Percentiles rank a stretch among this genome's conserved stretches.
phyloP scores from a whole-genome alignment of 2,329 filamentous ascomycete species.

The Coniochaeta prunicola region DNA sequence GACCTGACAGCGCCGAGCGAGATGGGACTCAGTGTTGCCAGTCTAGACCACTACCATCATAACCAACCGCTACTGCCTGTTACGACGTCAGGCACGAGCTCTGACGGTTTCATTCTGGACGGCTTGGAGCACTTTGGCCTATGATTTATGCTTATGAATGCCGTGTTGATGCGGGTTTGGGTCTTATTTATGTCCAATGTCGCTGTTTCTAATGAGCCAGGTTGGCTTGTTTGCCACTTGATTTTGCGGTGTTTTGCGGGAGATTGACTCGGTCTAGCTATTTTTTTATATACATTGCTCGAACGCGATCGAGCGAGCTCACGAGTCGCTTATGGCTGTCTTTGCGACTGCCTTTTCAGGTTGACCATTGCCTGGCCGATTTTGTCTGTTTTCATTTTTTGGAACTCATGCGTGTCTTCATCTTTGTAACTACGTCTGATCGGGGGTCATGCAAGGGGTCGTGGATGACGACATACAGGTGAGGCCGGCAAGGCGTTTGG shows the following conservation, averaged over 20 bases:
- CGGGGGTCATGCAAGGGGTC: not conserved
- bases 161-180: not conserved
- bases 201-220: not conserved
- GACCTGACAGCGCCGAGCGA: conserved; percentile 37
- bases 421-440: not conserved
- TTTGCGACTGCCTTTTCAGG: not conserved
- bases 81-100: conserved; percentile 6
- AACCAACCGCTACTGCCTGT: conserved; percentile 19
- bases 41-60: conserved; percentile 22
- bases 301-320: not conserved
- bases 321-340: not conserved
- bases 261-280: not conserved
- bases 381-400: not conserved
- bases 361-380: not conserved
- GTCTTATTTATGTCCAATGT: not conserved
- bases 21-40: conserved; percentile 34
- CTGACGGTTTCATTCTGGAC: conserved; percentile 25
- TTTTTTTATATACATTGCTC: not conserved
- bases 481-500: not conserved
- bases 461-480: not conserved
- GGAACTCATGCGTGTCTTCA: not conserved
- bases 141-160: conserved; percentile 15
- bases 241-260: not conserved
- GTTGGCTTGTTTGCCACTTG: not conserved
- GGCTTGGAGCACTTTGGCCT: conserved; percentile 33